Conservation (phyloP, 768 basidiomycete genomes). For the Brasilioporus rufonigricans region DNA sequence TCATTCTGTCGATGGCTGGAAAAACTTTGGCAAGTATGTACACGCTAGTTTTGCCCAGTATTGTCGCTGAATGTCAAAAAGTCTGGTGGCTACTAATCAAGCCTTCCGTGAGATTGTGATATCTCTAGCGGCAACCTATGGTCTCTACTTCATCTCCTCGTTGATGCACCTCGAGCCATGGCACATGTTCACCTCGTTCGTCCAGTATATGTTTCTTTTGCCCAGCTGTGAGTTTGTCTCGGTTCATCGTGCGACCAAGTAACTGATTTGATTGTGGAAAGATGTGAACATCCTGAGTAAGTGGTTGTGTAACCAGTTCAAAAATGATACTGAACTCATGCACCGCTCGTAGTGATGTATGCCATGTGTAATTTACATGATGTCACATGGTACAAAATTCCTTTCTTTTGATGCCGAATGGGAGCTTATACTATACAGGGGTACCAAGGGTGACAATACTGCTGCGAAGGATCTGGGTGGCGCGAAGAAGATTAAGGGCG, state of each 20-base stretch:
- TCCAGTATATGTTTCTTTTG: slow-evolving; percentile 89
- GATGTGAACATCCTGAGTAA: slow-evolving; percentile 79
- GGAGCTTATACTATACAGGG: slow-evolving; percentile 43
- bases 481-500: slow-evolving; percentile 84
- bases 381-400: slow-evolving; percentile 60
- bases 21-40: slow-evolving; percentile 64
- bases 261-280: slow-evolving; percentile 23
- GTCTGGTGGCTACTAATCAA: slow-evolving; percentile 60
- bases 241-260: background rate
- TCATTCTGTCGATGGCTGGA: slow-evolving; percentile 72
- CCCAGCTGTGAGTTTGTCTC: slow-evolving; percentile 55
- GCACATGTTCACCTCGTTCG: slow-evolving; percentile 95
- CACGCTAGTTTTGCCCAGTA: background rate
- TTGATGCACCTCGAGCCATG: slow-evolving; percentile 92
- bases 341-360: slow-evolving; percentile 67
- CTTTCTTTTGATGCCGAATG: background rate
- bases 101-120: slow-evolving; percentile 84
- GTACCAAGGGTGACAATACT: slow-evolving; percentile 91
- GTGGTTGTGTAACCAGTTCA: slow-evolving; percentile 12
- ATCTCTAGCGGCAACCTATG: slow-evolving; percentile 73
- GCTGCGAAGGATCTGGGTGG: slow-evolving; percentile 85
- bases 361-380: slow-evolving; percentile 93
- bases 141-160: slow-evolving; percentile 82
- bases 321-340: background rate
- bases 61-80: slow-evolving; percentile 31